phyloP scores from a whole-genome alignment of 225 moss, liverwort and hornwort genomes.

The Pseudoscleropodium purum region DNA sequence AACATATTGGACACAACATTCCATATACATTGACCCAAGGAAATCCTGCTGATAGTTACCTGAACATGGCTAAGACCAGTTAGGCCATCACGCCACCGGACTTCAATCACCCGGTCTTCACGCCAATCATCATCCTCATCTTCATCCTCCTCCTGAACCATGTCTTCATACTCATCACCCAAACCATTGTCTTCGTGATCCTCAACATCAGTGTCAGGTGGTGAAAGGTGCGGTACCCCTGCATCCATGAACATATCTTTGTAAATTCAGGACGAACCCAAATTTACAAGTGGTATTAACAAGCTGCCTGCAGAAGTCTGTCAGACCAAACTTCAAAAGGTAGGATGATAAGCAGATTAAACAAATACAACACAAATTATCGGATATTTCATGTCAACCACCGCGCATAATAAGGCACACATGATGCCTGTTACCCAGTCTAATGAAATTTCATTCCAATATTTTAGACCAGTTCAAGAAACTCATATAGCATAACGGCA shows the following conservation, averaged over 20 bases:
- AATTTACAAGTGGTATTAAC: conserved; percentile 66
- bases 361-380: neutral
- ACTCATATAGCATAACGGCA: neutral
- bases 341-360: neutral
- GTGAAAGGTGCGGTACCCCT: conserved; percentile 90
- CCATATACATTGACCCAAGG: neutral
- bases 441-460: neutral
- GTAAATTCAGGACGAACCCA: conserved; percentile 72
- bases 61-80: conserved; percentile 89
- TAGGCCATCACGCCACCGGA: conserved; percentile 91
- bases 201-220: conserved; percentile 94
- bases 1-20: neutral
- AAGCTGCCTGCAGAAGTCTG: conserved; percentile 28
- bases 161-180: conserved; percentile 93
- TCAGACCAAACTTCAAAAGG: conserved; percentile 7
- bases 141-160: conserved; percentile 94
- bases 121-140: conserved; percentile 97
- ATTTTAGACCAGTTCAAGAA: neutral
- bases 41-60: conserved; percentile 4
- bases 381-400: neutral
- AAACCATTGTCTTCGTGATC: conserved; percentile 92
- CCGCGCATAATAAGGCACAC: neutral
- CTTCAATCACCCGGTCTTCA: conserved; percentile 90
- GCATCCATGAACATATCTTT: conserved; percentile 66
- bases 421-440: neutral